These are phyloP conservation scores for Phaeomoniella chlamydospora DNA, from an alignment of 2,329 filamentous ascomycete genomes.

Conservation along the genomic window DNA sequence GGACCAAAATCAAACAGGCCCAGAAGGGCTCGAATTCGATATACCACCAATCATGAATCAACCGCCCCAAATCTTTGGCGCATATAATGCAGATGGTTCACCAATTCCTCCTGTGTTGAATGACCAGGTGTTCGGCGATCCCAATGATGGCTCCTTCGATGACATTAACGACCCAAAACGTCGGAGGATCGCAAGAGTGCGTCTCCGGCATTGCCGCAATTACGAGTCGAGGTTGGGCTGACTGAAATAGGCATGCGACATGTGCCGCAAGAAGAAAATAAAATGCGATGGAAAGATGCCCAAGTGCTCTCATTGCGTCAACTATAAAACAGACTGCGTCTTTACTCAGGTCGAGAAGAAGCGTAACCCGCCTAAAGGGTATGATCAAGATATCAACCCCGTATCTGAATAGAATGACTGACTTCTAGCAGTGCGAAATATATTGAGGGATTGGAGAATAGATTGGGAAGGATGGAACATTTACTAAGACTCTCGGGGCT, in stretches of 20 bases:
- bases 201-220: conserved; percentile 13
- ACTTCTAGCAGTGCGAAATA: conserved; percentile 64
- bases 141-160: conserved; percentile 29
- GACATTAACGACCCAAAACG: conserved; percentile 70
- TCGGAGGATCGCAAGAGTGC: conserved; percentile 73
- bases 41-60: conserved; percentile 45
- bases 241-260: conserved; percentile 62
- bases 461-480: conserved; percentile 90
- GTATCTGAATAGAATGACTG: conserved; percentile 12
- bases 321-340: conserved; percentile 95
- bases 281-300: conserved; percentile 96
- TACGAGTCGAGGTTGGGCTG: conserved; percentile 2
- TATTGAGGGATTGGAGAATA: conserved; percentile 90
- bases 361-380: conserved; percentile 92
- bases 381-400: conserved; percentile 14
- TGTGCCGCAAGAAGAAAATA: conserved; percentile 88
- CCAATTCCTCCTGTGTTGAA: conserved; percentile 37
- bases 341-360: conserved; percentile 99
- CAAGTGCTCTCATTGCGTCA: conserved; percentile 86
- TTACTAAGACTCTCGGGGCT: conserved; percentile 75
- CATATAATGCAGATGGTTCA: conserved; percentile 46
- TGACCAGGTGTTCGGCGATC: conserved; percentile 24
- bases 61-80: conserved; percentile 55
- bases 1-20: conserved; percentile 7
- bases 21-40: conserved; percentile 25